A percentile compares a stretch with the other conserved stretches of the same genome.
Evolutionary conservation across 2,329 filamentous ascomycete species (phyloP).

Genomic region (Drechslerella stenobrocha): DNA sequence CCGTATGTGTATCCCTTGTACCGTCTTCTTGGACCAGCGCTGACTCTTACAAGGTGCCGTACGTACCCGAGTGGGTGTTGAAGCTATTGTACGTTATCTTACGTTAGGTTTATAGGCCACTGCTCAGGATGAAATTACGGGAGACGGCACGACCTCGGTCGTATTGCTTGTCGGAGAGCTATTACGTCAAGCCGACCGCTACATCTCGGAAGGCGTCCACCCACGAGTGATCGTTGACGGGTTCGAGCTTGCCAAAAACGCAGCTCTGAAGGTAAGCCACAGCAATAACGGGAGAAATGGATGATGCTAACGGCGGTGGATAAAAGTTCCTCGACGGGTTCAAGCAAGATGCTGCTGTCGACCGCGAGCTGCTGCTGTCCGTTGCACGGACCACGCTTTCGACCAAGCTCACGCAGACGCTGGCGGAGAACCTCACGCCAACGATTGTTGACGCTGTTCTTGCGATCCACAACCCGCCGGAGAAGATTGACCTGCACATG

Average conservation of each 20-base stretch:
- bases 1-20: constrained; percentile 54
- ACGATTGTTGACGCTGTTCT: constrained; percentile 96
- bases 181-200: constrained; percentile 93
- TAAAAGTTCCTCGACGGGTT: constrained; percentile 93
- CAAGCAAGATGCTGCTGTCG: constrained; percentile 84
- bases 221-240: constrained; percentile 95
- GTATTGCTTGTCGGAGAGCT: constrained; percentile 94
- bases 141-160: constrained; percentile 95
- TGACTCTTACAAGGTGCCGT: constrained; percentile 39
- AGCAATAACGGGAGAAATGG: no score
- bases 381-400: constrained; percentile 92
- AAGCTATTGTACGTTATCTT: neutral
- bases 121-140: constrained; percentile 96
- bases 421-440: constrained; percentile 88
- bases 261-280: constrained; percentile 74
- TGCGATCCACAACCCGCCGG: constrained; percentile 83
- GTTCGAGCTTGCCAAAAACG: constrained; percentile 93
- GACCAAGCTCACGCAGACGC: constrained; percentile 86
- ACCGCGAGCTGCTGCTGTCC: constrained; percentile 88
- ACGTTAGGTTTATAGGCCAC: constrained; percentile 63
- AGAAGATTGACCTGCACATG: constrained; percentile 98
- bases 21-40: constrained; percentile 1
- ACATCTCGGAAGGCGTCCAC: constrained; percentile 95
- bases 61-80: constrained; percentile 22
- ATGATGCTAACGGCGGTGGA: no score